These are phyloP conservation scores for Aspergillus biplanus DNA, from an alignment of 495 filamentous ascomycete genomes.

Conservation along the genomic window DNA sequence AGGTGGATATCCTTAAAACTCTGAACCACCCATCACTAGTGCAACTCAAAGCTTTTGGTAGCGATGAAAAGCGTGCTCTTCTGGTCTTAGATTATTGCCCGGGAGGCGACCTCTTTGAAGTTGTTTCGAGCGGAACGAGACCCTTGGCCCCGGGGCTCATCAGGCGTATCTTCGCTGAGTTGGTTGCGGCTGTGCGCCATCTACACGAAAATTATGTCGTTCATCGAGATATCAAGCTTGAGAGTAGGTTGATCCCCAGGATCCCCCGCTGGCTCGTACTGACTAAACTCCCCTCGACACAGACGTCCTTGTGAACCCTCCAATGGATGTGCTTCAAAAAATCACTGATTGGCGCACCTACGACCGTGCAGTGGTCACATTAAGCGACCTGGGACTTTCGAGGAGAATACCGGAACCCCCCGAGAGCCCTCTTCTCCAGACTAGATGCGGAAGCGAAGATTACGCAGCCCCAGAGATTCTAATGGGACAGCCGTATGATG, in stretches of 20 bases:
- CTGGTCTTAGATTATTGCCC: constrained; percentile 90
- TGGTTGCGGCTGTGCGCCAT: constrained; percentile 83
- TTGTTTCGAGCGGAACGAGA: constrained; percentile 69
- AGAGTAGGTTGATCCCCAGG: constrained; percentile 66
- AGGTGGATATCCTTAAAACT: constrained; percentile 87
- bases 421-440: constrained; percentile 73
- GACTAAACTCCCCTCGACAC: constrained; percentile 20
- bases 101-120: constrained; percentile 92
- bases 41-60: constrained; percentile 84
- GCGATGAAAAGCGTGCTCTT: constrained; percentile 76
- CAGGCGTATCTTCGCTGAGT: constrained; percentile 85
- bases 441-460: constrained; percentile 92
- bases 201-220: constrained; percentile 85
- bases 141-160: constrained; percentile 70
- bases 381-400: constrained; percentile 92
- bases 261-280: constrained; percentile 27
- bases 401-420: constrained; percentile 75
- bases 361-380: constrained; percentile 78
- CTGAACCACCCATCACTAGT: constrained; percentile 89
- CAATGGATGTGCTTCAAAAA: constrained; percentile 54
- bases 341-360: constrained; percentile 68
- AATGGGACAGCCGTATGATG: constrained; percentile 93
- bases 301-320: constrained; percentile 92
- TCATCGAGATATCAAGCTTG: constrained; percentile 96
- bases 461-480: constrained; percentile 97